Base-by-base conservation (phyloP, 306 rosid species). In the Begonia peltatifolia region DNA sequence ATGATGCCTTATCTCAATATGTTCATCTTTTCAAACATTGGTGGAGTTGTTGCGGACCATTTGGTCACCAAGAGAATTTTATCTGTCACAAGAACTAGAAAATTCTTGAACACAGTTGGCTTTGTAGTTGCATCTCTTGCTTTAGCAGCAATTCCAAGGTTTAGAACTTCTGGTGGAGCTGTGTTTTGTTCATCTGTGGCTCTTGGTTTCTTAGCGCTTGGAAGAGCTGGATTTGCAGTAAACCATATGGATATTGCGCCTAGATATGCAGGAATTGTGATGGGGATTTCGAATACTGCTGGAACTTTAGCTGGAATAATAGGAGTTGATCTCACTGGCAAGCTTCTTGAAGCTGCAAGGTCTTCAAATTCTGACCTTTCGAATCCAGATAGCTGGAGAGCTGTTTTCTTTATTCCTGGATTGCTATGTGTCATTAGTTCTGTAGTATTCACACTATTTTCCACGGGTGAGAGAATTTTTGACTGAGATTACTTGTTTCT, bases 231-330 rank as follows among this genome's bases (percentile, higher is more conserved):
- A 55, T 92, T 92, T 52, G 99, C 99, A 0, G 99, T 92, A 64
- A 86, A 92, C 62, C 99, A 92, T 70, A 79, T 92, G 94, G 99
- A 92, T 71, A 61, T 92, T 68, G 96, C 96, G 42, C 99, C 99
- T 0, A 76, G 93, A 70, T 86, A 92, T 59, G 99, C 99, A 0
- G 99, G 99, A 18, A 92, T 92, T 17, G 80, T 92, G 59, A 92
- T 92, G 99, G 99, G 99, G 43, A 92, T 92, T 65, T 92, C 96
- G 0, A 92, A 92, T 54, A 86, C 99, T 8, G 96, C 99, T 0
- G 99, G 99, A 15, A 86, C 99, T 2, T 59, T 92, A 43, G 99
- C 99, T 42, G 99, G 96, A 58, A 83, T 92, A 46, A 74, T 92
- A 14, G 96, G 99, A 12, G 99, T 92, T 52, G 87, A 75, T 68